Base-by-base conservation (phyloP, 225 moss, liverwort and hornwort genomes). In the Pleurozium schreberi region DNA sequence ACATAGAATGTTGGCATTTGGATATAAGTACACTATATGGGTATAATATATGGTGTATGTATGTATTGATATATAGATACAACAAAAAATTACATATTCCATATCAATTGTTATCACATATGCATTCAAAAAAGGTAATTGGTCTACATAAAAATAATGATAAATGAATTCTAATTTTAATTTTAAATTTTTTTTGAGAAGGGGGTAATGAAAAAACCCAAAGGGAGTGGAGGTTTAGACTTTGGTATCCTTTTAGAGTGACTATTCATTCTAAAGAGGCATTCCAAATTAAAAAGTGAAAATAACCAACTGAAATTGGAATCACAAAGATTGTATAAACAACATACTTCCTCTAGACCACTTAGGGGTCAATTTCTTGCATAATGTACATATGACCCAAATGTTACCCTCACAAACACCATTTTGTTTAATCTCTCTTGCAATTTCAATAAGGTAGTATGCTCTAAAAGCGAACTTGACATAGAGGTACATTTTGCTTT, bases 71-170 rank as follows among this genome's bases (percentile, higher is more conserved):
- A 69, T 25, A 43, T 16, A 3, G 43, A 42, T n/a, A n/a, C 0
- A 1, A 23, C 1, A n/a, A 1, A 68, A 0, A 2, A 0, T 36
- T 1, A 36, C 20, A 36, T 66, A 21, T 20, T 1, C 4, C 0
- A 7, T 26, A 42, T 42, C 15, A 16, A 71, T 43, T 27, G 27
- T 27, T 71, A 43, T 43, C 0, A 27, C 16, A 27, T 27, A 26
- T 26, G 16, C 0, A 1, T 43, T 43, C 0, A 42, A 22, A 1
- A 40, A 40, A 23, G n/a, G n/a, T n/a, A n/a, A n/a, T n/a, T n/a
- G n/a, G n/a, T n/a, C n/a, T n/a, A n/a, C n/a, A n/a, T n/a, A n/a
- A n/a, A n/a, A n/a, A n/a, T n/a, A n/a, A n/a, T n/a, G n/a, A n/a
- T n/a, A n/a, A 38, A 67, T 21, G 11, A 38, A 20, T 38, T 36